These are phyloP conservation scores for Gardenia jasminoides DNA, from an alignment of 257 asterid genomes.

Conservation along the genomic window DNA sequence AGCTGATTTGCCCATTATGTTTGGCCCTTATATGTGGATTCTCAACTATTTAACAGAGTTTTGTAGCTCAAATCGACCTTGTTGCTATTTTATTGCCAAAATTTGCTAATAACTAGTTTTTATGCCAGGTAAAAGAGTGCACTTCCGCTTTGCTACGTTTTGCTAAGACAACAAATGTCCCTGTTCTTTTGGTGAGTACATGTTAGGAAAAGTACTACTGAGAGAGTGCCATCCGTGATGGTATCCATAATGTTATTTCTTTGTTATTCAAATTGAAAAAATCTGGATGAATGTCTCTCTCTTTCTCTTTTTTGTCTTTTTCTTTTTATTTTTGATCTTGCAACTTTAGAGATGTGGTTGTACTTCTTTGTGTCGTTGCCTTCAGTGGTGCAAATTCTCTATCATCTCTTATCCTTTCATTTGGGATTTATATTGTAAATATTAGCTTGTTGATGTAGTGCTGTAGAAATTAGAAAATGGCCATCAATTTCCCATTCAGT, in stretches of 20 bases:
- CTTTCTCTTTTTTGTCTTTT: background rate
- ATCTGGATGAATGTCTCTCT: background rate
- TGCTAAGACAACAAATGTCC: conserved; percentile 83
- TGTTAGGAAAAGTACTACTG: background rate
- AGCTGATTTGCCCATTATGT: background rate
- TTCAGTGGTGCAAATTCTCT: background rate
- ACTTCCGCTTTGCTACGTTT: conserved; percentile 84
- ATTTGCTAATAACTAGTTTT: background rate
- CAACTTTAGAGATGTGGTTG: background rate
- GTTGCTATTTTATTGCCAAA: background rate
- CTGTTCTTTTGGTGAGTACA: conserved; percentile 76
- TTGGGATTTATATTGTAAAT: background rate
- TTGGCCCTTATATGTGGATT: background rate
- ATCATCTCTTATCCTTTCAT: background rate
- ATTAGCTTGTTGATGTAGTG: background rate
- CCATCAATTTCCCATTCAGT: background rate
- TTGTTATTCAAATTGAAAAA: background rate
- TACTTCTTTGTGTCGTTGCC: background rate
- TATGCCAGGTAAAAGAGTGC: conserved; percentile 87
- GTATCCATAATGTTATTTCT: background rate
- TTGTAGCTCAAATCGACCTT: background rate
- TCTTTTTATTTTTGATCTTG: background rate
- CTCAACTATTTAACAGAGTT: background rate
- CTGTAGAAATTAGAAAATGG: background rate
- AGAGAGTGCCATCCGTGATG: background rate